Evolutionary conservation across 2,329 filamentous ascomycete genomes (phyloP), one percentile per base, ranked within the genome.

Genomic region (Shiraia bambusicola): DNA sequence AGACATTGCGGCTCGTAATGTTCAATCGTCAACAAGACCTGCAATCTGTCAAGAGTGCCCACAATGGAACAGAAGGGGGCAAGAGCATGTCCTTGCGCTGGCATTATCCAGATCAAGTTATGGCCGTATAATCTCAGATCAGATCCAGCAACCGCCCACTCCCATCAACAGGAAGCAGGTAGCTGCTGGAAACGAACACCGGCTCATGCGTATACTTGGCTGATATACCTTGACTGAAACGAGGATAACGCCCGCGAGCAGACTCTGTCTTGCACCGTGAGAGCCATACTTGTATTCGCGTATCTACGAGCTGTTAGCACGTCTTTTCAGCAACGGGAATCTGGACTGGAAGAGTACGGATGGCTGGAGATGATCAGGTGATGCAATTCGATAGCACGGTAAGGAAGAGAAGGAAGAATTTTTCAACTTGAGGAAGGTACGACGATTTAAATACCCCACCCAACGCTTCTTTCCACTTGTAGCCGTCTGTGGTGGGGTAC

Each of bases 41-140:
- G 45, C 25, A 13, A 56, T 27, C 36, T 44, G 62, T 67, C 61
- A 67, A 63, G 58, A 33, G 19, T 58, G 51, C 58, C 58, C 46
- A 24, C 8, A 27, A 2, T 6, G 25, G 34, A 38, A 62, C 59
- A 67, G 66, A 61, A 69, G 73, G 52, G 72, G 75, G 75, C 79
- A 52, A 80, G 28, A 80, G 88, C 88, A 95, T 94, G 89, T 95
- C 86, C 90, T 95, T 93, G 90, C 90, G 90, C 90, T 90, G 87
- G 88, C 88, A 93, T 93, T 92, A 92, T 91, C 88, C 87, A 88
- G 87, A 91, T 92, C 88, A 92, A 92, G 87, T 92, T 89, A 75
- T 77, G 77, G 85, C 88, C 87, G 88, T 93, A 86, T 93, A 83
- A 83, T 93, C 87, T 92, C 85, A 88, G 81, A 78, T 74, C 75